Evolutionary conservation across 306 rosid genomes (phyloP).

Genomic region (Gillenia trifoliata): DNA sequence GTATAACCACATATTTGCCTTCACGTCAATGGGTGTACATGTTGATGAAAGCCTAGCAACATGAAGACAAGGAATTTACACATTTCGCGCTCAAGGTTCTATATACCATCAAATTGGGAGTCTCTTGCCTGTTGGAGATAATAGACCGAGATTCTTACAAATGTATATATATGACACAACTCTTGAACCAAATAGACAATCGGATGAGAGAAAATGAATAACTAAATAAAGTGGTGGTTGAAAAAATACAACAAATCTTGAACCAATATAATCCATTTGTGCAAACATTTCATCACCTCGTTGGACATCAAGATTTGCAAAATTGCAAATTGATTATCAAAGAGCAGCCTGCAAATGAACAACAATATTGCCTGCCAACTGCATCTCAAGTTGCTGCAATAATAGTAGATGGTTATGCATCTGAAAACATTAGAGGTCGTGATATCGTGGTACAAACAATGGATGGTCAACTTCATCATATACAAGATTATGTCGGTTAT

Average conservation of each 20-base stretch:
- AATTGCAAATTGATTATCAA: not conserved
- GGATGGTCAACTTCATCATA: not conserved
- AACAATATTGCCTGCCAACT: not conserved
- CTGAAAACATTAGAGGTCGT: too few relatives aligned
- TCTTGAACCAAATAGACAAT: too few relatives aligned
- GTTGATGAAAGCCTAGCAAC: not conserved
- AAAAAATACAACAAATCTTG: not conserved
- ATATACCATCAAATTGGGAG: not conserved
- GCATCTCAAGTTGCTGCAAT: not conserved
- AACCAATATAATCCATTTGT: not conserved
- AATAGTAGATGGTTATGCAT: not conserved
- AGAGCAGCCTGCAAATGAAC: not conserved
- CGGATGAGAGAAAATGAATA: not conserved
- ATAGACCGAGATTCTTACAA: not conserved
- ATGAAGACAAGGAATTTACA: not conserved
- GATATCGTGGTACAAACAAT: not conserved
- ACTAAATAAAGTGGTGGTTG: not conserved
- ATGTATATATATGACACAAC: not conserved
- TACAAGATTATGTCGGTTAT: too few relatives aligned
- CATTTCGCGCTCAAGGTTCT: not conserved
- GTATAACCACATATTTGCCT: not conserved
- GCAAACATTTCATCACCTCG: not conserved
- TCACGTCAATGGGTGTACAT: not conserved
- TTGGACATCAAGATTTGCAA: not conserved
- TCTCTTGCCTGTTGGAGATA: not conserved